A percentile compares a stretch with the other conserved stretches of the same genome.
Conservation (phyloP, 768 basidiomycete species). For the Albatrellus ellisii region DNA sequence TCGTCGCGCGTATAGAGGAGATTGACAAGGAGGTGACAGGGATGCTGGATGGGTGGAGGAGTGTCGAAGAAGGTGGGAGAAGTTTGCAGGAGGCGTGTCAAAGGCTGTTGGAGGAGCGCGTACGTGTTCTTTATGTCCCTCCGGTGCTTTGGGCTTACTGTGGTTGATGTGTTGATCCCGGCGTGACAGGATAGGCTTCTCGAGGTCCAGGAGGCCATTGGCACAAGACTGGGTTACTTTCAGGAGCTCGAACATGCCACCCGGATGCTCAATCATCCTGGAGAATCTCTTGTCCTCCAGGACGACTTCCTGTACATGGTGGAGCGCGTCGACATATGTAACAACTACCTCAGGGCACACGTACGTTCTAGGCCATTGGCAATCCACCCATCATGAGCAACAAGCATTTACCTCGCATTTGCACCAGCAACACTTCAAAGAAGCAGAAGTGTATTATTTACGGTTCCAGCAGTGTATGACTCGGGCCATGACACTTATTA, state of each 20-base stretch:
- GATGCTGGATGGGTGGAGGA: constrained; percentile 77
- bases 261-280: constrained; percentile 87
- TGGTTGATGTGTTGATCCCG: background rate
- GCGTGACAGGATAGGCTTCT: constrained; percentile 55
- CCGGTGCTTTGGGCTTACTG: too few relatives aligned
- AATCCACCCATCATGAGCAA: background rate
- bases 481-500: constrained; percentile 94
- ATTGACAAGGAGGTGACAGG: constrained; percentile 61
- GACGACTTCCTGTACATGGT: constrained; percentile 94
- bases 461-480: constrained; percentile 98
- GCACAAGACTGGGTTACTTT: constrained; percentile 78
- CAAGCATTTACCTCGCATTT: background rate
- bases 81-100: constrained; percentile 89
- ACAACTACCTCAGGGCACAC: constrained; percentile 78
- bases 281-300: constrained; percentile 81
- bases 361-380: constrained; percentile 31
- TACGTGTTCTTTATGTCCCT: constrained; percentile 31
- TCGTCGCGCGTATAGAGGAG: constrained; percentile 60
- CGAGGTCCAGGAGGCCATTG: constrained; percentile 73
- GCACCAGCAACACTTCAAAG: constrained; percentile 75
- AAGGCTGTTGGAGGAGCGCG: constrained; percentile 78
- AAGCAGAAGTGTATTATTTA: constrained; percentile 89
- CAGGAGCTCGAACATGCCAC: constrained; percentile 89
- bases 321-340: constrained; percentile 87
- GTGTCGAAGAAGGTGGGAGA: constrained; percentile 88